Conservation (phyloP, 2,329 filamentous ascomycete genomes). For the Phyllosticta citrichinensis region DNA sequence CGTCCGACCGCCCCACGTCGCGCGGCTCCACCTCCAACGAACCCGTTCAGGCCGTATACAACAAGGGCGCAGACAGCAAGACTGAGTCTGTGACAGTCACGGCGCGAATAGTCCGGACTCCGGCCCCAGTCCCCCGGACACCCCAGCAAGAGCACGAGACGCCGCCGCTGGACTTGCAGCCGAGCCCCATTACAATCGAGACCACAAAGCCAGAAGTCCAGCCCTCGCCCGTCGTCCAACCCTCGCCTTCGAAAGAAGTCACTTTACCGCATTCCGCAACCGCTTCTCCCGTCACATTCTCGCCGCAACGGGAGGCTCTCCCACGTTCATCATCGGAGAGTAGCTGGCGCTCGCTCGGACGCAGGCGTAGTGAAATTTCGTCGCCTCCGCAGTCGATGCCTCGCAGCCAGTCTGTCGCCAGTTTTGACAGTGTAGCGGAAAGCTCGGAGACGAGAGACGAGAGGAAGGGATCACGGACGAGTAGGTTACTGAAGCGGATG, state of each 20-base stretch:
- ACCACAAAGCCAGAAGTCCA: constrained; percentile 19
- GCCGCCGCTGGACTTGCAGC: constrained; percentile 40
- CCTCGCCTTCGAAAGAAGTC: constrained; percentile 16
- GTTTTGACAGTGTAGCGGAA: constrained; percentile 25
- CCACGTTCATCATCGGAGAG: constrained; percentile 30
- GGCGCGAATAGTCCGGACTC: constrained; percentile 61
- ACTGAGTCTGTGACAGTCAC: constrained; percentile 82
- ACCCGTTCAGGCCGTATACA: constrained; percentile 28
- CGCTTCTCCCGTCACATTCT: constrained; percentile 4
- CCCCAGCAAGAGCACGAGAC: constrained; percentile 37
- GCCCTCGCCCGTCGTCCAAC: constrained; percentile 14
- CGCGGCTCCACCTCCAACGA: constrained; percentile 3
- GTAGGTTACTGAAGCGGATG: constrained; percentile 57
- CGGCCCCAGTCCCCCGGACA: constrained; percentile 22
- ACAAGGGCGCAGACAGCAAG: constrained; percentile 27
- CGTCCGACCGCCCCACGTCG: constrained; percentile 3
- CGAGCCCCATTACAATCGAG: constrained; percentile 53
- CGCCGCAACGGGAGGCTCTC: constrained; percentile 13
- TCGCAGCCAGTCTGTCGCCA: constrained; percentile 18
- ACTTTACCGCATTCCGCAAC: constrained; percentile 5
- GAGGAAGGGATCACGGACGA: constrained; percentile 48
- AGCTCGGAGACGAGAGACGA: constrained; percentile 33
- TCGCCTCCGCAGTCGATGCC: constrained; percentile 19
- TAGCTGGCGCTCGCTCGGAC: constrained; percentile 28
- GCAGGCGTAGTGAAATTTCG: constrained; percentile 27